phyloP scores from a whole-genome alignment of 2,329 filamentous ascomycete species.

The Endoconidiophora laricicola region DNA sequence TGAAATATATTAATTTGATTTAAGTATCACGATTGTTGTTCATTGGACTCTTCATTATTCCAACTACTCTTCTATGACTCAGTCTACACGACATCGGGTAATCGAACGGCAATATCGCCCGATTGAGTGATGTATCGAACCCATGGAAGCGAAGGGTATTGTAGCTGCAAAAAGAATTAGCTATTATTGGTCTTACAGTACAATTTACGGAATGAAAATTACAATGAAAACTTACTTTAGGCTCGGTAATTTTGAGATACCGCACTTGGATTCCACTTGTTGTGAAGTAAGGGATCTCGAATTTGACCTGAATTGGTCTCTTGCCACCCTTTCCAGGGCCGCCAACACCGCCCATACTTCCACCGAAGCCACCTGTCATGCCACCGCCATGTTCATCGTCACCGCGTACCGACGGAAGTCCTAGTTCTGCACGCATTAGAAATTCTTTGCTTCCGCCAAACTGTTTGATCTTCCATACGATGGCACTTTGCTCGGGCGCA shows the following conservation, averaged over 20 bases:
- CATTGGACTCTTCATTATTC: background rate
- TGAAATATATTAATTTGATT: background rate
- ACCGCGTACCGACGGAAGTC: conserved; percentile 80
- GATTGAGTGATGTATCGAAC: conserved; percentile 98
- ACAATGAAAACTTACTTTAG: conserved; percentile 55
- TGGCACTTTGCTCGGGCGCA: conserved; percentile 89
- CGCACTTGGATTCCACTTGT: conserved; percentile 96
- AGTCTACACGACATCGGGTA: conserved; percentile 69
- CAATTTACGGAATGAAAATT: background rate
- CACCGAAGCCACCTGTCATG: conserved; percentile 94
- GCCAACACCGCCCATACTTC: conserved; percentile 86
- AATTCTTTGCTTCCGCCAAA: conserved; percentile 98
- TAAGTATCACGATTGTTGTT: background rate
- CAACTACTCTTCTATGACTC: background rate
- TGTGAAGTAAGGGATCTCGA: conserved; percentile 99
- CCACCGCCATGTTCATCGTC: conserved; percentile 91
- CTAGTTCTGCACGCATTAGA: conserved; percentile 91
- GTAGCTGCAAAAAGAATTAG: conserved; percentile 40
- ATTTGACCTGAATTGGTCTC: conserved; percentile 95
- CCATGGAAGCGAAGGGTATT: conserved; percentile 97
- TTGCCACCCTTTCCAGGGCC: conserved; percentile 66
- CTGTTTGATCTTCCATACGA: conserved; percentile 99
- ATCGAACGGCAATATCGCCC: conserved; percentile 83
- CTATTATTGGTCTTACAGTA: background rate
- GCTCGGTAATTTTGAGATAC: conserved; percentile 98